Percentiles rank a stretch among this genome's conserved stretches.
Evolutionary conservation across 2,329 filamentous ascomycete species (phyloP).

Genomic region (Bipolaris zeicola): DNA sequence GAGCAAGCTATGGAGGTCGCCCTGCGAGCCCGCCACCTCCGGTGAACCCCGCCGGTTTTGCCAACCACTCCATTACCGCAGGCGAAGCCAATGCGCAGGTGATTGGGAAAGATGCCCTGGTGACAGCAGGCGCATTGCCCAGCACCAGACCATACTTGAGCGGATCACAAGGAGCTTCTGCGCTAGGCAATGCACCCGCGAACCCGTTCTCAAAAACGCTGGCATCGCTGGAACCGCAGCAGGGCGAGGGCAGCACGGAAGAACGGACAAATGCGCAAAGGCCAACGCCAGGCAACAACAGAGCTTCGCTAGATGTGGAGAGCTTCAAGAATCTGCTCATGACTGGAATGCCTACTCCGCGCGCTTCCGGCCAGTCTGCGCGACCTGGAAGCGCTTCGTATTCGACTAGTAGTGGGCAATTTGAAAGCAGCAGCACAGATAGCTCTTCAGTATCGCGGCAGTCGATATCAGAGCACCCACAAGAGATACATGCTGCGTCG

Average conservation of each 20-base stretch:
- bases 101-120: slow-evolving; percentile 31
- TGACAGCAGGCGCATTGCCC: slow-evolving; percentile 28
- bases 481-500: slow-evolving; percentile 55
- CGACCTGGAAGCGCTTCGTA: slow-evolving; percentile 32
- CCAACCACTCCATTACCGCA: slow-evolving; percentile 22
- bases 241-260: slow-evolving; percentile 26
- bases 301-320: slow-evolving; percentile 70
- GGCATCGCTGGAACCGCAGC: slow-evolving; percentile 44
- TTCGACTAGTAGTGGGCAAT: slow-evolving; percentile 28
- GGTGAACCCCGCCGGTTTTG: slow-evolving; percentile 22
- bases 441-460: slow-evolving; percentile 64
- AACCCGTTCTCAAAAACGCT: slow-evolving; percentile 50
- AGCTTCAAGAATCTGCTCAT: slow-evolving; percentile 77
- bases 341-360: slow-evolving; percentile 66
- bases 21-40: slow-evolving; percentile 27
- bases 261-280: slow-evolving; percentile 38
- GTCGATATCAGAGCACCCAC: slow-evolving; percentile 61
- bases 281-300: slow-evolving; percentile 31
- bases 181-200: slow-evolving; percentile 30
- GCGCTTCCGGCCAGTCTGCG: slow-evolving; percentile 32
- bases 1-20: slow-evolving; percentile 13
- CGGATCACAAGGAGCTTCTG: slow-evolving; percentile 19
- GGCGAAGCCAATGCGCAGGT: slow-evolving; percentile 22
- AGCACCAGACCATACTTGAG: slow-evolving; percentile 28
- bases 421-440: slow-evolving; percentile 61